Conservation (phyloP, 805 yeast species). For the Maudiozyma barnettii region DNA sequence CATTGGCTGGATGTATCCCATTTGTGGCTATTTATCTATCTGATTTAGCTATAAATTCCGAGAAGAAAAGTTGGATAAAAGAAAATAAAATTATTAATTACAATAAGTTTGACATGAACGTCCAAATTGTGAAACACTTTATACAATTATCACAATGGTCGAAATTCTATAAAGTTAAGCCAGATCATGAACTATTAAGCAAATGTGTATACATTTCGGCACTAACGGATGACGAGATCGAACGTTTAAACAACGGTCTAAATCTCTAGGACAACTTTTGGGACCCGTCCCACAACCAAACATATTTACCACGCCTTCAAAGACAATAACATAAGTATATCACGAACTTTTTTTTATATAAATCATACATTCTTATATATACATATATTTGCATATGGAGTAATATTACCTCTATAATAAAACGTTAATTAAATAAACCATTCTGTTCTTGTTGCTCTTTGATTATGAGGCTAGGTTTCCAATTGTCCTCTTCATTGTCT, state of each 20-base stretch:
- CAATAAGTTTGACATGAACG: conserved; percentile 64
- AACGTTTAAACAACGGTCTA: conserved; percentile 1
- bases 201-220: conserved; percentile 77
- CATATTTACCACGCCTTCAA: neutral
- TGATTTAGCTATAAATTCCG: conserved; percentile 64
- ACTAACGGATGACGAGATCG: conserved; percentile 60
- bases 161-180: conserved; percentile 46
- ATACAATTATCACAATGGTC: conserved; percentile 84
- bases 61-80: conserved; percentile 28
- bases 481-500: neutral
- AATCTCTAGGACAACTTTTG: neutral
- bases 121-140: conserved; percentile 66
- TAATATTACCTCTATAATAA: too few relatives aligned
- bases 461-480: neutral
- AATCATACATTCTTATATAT: neutral
- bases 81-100: conserved; percentile 52
- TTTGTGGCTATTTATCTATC: conserved; percentile 79
- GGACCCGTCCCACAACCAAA: neutral
- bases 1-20: conserved; percentile 75
- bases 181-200: conserved; percentile 58
- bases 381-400: neutral
- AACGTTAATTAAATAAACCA: too few relatives aligned
- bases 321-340: neutral
- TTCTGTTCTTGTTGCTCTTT: too few relatives aligned
- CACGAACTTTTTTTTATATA: neutral